Evolutionary conservation across 2,329 filamentous ascomycete species (phyloP), one percentile per base, ranked within the genome.

Genomic region (Sporothrix pallida): DNA sequence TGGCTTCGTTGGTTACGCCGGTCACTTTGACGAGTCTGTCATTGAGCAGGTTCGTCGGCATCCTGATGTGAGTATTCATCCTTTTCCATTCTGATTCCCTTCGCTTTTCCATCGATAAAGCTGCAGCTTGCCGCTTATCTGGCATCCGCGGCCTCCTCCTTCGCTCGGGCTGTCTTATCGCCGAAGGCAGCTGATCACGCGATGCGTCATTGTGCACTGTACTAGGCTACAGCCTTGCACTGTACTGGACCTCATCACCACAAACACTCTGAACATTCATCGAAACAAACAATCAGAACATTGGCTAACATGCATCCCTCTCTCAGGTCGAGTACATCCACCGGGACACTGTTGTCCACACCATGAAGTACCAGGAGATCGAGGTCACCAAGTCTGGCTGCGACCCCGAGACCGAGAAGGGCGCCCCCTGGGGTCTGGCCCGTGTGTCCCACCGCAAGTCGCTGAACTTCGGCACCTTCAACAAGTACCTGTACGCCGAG

Each of bases 391-490:
- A 54, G n/a, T 70, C 71, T 60, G 26, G 63, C 15, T 88, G 86
- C 78, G 81, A 83, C n/a, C 83, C 84, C 77, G 87, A 92, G 81
- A 86, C 89, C 8, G 94, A 99, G 90, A 96, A 94, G 87, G 92
- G 93, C 83, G 93, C 97, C 77, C 96, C 96, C n/a, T 99, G 97
- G 96, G 96, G 97, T 86, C 89, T 99, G 77, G 96, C 97, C 78
- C 94, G 96, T 90, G 93, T 99, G 85, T 99, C 96, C 48, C 96
- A 99, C 87, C 93, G 96, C 78, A 88, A 96, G 77, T 87, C 88
- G 77, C 88, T 99, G 78, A 92, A 89, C 82, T 98, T 99, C 82
- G 92, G 93, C 79, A 95, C 90, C 83, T 98, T 96, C 87, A 98
- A 98, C 90, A 98, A 98, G 87, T 99, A 99, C 87, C 89, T 98